Percentiles rank a stretch among this genome's conserved stretches.
Conservation (phyloP, 805 yeast genomes). For the Zygosaccharomyces lentus region DNA sequence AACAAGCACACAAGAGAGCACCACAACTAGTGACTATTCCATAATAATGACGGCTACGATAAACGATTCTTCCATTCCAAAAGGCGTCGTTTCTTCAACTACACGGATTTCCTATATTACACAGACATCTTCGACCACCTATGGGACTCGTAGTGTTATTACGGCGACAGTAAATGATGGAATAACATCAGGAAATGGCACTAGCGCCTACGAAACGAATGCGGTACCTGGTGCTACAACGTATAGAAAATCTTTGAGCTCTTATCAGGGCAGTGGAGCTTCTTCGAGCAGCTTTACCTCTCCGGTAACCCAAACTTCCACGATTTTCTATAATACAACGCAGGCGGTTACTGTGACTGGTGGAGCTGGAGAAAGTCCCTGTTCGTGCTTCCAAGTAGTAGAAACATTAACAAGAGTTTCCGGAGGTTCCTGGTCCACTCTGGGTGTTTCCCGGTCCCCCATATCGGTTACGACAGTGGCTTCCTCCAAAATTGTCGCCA, state of each 20-base stretch:
- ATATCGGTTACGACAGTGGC: neutral
- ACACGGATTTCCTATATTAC: neutral
- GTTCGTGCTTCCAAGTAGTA: conserved; percentile 2
- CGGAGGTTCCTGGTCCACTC: conserved; percentile 3
- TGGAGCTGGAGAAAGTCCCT: neutral
- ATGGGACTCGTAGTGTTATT: neutral
- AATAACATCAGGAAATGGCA: neutral
- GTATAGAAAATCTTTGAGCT: neutral
- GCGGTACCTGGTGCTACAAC: neutral
- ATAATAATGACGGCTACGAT: neutral
- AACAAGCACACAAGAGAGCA: neutral
- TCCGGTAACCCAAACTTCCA: neutral
- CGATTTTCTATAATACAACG: neutral
- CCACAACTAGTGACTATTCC: neutral
- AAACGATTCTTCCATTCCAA: neutral
- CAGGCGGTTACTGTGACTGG: conserved; percentile 1
- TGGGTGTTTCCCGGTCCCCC: conserved; percentile 3
- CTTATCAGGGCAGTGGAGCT: neutral
- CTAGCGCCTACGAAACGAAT: neutral
- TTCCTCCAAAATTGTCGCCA: conserved; percentile 1
- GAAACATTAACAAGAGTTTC: conserved; percentile 1
- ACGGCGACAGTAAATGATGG: conserved; percentile 1
- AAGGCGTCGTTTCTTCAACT: neutral
- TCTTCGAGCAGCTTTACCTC: neutral
- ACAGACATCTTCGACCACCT: neutral